Base-by-base conservation (phyloP, 2,329 filamentous ascomycete species). In the Fonsecaea erecta region DNA sequence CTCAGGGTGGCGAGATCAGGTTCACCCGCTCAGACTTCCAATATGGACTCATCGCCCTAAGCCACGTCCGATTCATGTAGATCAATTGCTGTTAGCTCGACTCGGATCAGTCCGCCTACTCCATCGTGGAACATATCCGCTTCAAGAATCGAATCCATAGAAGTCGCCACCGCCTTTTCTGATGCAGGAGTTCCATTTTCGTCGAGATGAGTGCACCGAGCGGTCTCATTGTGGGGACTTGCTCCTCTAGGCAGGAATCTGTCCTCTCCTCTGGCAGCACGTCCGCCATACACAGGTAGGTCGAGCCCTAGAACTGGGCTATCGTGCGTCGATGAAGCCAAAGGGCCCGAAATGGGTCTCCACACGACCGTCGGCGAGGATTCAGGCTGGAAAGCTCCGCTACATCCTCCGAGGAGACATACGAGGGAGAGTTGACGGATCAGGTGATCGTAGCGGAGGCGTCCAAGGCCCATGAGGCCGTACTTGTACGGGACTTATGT, bases 401-500 rank as follows among this genome's bases (percentile, higher is more conserved):
- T 40, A 89, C 80, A 16, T 88, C 86, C 0, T 88, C 88, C 4
- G 82, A 83, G 0, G 83, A 85, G 0, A 86, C 85, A 18, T 88
- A 78, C 1, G 88, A 86, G 32, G 85, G 92, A 78, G 89, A 93
- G 75, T 92, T 68, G 84, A 88, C 0, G 90, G 90, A 73, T 93
- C 90, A 90, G 90, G 73, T 93, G 90, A 75, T 93, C 90, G 73
- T 86, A 91, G 6, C 86, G 89, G 69, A 91, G 86, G 61, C 83
- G 86, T 16, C 90, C 90, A 51, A 93, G 87, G 52, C 86, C 87
- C 77, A 88, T 90, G 82, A 92, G 93, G 34, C 89, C 90, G 79
- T 93, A 93, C 78, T 93, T 93, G 83, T 87, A 92, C 0, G 90
- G 90, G 66, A 89, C 89, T 77, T 92, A 93, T 68, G 86, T 90